Evolutionary conservation across 257 asterid species (phyloP).

Genomic region (Perilla frutescens): DNA sequence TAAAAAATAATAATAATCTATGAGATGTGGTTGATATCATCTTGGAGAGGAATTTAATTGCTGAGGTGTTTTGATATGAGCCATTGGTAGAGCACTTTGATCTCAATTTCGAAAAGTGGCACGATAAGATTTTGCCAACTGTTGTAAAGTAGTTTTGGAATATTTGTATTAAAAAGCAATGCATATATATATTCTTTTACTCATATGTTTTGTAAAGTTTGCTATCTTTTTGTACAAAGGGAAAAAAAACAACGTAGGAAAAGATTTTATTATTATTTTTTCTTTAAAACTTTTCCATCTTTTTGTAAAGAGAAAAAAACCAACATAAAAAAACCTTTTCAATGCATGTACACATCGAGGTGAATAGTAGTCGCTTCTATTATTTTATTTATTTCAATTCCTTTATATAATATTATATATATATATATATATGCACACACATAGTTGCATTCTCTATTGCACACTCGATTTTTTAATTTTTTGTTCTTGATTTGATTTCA

Average conservation of each 20-base stretch:
- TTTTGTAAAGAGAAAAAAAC: constrained; percentile 13
- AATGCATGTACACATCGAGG: background rate
- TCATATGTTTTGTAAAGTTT: background rate
- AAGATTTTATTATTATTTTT: background rate
- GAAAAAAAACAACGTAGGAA: constrained; percentile 3
- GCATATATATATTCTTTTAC: background rate
- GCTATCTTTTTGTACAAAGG: background rate
- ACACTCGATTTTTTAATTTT: too few species aligned
- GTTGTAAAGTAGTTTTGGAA: constrained; percentile 11
- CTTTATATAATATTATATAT: too few species aligned
- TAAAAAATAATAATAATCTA: too few species aligned
- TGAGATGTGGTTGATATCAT: constrained; percentile 12
- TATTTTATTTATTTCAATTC: background rate
- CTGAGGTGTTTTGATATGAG: background rate
- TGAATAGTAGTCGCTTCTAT: background rate
- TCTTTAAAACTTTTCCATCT: background rate
- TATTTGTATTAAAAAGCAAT: background rate
- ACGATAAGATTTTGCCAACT: constrained; percentile 32
- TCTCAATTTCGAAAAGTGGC: background rate
- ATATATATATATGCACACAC: too few species aligned
- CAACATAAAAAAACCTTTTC: background rate
- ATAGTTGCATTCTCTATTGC: too few species aligned
- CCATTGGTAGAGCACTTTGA: background rate
- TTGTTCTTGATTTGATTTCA: too few species aligned
- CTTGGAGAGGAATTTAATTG: background rate